Conservation (phyloP, 352 stramenopile species). For the Plasmopara halstedii region DNA sequence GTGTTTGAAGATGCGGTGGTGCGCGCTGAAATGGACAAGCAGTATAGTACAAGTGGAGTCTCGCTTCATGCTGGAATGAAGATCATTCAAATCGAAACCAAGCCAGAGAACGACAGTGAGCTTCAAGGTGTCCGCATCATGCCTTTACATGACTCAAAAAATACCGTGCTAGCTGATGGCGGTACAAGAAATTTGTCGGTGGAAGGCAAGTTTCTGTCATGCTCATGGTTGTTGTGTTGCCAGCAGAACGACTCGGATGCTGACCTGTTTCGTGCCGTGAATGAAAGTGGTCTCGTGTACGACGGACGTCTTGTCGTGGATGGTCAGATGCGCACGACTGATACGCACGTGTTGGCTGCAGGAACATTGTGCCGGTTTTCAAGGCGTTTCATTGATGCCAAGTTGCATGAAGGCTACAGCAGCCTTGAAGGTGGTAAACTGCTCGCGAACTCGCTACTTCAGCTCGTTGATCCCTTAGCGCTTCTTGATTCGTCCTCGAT, state of each 20-base stretch:
- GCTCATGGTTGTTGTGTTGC: slow-evolving; percentile 74
- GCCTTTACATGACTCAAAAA: slow-evolving; percentile 3
- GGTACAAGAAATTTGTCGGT: too few species aligned
- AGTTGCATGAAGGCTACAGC: slow-evolving; percentile 74
- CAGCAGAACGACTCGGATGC: slow-evolving; percentile 80
- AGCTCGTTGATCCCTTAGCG: slow-evolving; percentile 54
- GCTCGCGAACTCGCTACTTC: slow-evolving; percentile 53
- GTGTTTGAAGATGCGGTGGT: slow-evolving; percentile 60
- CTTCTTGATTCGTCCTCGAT: background rate
- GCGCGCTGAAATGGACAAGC: slow-evolving; percentile 48
- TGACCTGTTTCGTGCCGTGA: slow-evolving; percentile 86
- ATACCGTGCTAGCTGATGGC: background rate
- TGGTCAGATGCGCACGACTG: slow-evolving; percentile 75
- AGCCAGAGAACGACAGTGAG: slow-evolving; percentile 16
- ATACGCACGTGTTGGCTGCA: slow-evolving; percentile 63
- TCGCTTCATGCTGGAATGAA: slow-evolving; percentile 38
- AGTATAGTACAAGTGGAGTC: slow-evolving; percentile 32
- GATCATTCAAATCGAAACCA: slow-evolving; percentile 33
- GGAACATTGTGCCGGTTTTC: slow-evolving; percentile 77
- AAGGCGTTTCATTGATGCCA: slow-evolving; percentile 63
- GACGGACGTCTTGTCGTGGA: slow-evolving; percentile 88
- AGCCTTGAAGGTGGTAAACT: slow-evolving; percentile 67
- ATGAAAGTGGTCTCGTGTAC: slow-evolving; percentile 88
- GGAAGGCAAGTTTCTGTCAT: slow-evolving; percentile 32
- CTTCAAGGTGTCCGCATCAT: slow-evolving; percentile 40